Percentiles rank a stretch among this genome's conserved stretches.
These are phyloP conservation scores for Keithomyces neogunnii DNA, from an alignment of 2,329 filamentous ascomycete genomes.

Conservation along the genomic window DNA sequence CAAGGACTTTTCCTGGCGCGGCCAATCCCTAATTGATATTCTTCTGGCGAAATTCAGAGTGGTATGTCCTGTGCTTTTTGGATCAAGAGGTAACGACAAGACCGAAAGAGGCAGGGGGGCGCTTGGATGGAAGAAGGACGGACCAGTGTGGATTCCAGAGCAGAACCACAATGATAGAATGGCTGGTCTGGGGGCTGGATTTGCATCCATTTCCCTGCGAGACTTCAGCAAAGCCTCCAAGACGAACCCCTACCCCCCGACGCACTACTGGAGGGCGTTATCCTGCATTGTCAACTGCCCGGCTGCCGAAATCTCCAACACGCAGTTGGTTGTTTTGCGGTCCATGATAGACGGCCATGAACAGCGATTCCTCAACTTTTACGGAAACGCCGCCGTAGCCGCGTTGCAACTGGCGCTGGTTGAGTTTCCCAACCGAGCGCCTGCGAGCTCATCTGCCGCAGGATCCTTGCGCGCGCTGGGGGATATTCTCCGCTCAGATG, in stretches of 20 bases:
- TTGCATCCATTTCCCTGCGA: constrained; percentile 71
- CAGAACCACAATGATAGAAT: constrained; percentile 75
- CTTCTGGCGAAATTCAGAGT: constrained; percentile 78
- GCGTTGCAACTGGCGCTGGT: constrained; percentile 62
- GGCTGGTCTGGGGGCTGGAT: constrained; percentile 77
- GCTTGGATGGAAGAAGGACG: constrained; percentile 67
- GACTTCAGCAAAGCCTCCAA: constrained; percentile 67
- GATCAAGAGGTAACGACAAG: constrained; percentile 66
- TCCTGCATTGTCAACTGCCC: constrained; percentile 72
- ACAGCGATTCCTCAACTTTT: constrained; percentile 69
- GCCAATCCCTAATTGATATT: constrained; percentile 66
- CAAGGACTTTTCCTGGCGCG: constrained; percentile 58
- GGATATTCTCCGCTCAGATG: constrained; percentile 41
- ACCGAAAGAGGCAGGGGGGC: constrained; percentile 57
- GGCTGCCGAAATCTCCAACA: constrained; percentile 56
- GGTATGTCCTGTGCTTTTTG: constrained; percentile 77
- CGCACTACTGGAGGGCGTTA: constrained; percentile 75
- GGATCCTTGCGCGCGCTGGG: constrained; percentile 45
- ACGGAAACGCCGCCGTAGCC: constrained; percentile 66
- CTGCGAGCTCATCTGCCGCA: constrained; percentile 38
- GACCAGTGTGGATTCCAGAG: constrained; percentile 52
- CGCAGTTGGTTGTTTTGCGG: constrained; percentile 62
- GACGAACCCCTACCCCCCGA: constrained; percentile 67
- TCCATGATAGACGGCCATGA: constrained; percentile 67
- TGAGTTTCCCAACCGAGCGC: constrained; percentile 57